A percentile compares a stretch with the other conserved stretches of the same genome.
Evolutionary conservation across 257 asterid genomes (phyloP).

Genomic region (Plantago elongata): DNA sequence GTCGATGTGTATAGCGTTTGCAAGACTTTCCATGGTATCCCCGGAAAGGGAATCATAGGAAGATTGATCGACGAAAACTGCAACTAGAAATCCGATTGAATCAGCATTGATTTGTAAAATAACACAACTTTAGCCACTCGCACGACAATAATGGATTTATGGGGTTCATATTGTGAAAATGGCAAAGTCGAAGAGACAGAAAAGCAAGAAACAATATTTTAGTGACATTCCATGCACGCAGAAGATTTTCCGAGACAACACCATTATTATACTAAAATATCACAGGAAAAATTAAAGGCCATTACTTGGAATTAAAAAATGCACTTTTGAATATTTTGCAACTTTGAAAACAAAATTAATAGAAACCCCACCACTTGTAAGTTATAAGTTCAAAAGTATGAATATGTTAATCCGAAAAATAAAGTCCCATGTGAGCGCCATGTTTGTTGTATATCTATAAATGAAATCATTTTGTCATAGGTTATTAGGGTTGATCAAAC

Average conservation of each 20-base stretch:
- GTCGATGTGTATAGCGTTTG: no score
- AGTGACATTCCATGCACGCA: background rate
- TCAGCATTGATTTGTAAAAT: no score
- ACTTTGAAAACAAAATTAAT: slow-evolving; percentile 21
- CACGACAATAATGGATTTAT: background rate
- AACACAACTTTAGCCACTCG: background rate
- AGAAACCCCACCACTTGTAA: slow-evolving; percentile 50
- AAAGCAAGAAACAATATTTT: background rate
- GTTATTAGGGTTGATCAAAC: slow-evolving; percentile 30
- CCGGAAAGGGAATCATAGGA: no score
- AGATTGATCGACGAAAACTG: no score
- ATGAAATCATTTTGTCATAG: slow-evolving; percentile 32
- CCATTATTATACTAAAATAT: background rate
- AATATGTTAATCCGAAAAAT: slow-evolving; percentile 13
- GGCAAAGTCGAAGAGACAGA: background rate
- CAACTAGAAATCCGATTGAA: no score
- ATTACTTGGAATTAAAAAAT: background rate
- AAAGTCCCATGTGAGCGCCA: slow-evolving; percentile 48
- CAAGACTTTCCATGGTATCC: no score
- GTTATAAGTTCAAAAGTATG: slow-evolving; percentile 2
- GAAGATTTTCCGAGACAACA: background rate
- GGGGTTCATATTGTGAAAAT: slow-evolving; percentile 1
- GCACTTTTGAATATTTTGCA: slow-evolving; percentile 33
- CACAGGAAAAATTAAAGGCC: background rate
- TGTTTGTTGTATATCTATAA: slow-evolving; percentile 11